A percentile compares a stretch with the other conserved stretches of the same genome.
These are phyloP conservation scores for Tubosaeta brunneosetosa DNA, from an alignment of 768 basidiomycete genomes.

Conservation along the genomic window DNA sequence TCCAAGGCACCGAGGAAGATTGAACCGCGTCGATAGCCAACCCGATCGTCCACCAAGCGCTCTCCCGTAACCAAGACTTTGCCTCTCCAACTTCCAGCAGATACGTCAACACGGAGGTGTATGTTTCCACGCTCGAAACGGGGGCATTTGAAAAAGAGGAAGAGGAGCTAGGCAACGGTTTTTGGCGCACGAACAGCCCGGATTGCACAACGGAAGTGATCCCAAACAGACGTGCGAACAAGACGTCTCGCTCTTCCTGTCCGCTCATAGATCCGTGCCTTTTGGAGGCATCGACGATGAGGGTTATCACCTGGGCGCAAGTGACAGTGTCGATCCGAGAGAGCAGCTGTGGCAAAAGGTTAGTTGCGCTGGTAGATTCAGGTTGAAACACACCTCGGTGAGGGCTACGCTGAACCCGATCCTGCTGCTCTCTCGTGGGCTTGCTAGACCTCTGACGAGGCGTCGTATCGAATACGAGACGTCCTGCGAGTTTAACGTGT, in stretches of 20 bases:
- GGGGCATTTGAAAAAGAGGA: slow-evolving; percentile 52
- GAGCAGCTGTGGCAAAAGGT: slow-evolving; percentile 53
- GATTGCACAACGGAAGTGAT: slow-evolving; percentile 83
- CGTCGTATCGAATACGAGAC: slow-evolving; percentile 89
- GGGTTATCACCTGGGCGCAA: slow-evolving; percentile 67
- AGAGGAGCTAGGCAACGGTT: slow-evolving; percentile 47
- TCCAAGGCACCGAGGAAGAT: slow-evolving; percentile 65
- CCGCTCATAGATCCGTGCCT: slow-evolving; percentile 74
- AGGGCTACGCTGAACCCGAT: slow-evolving; percentile 94
- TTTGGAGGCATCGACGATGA: slow-evolving; percentile 70
- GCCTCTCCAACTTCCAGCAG: slow-evolving; percentile 69
- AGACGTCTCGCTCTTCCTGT: slow-evolving; percentile 87
- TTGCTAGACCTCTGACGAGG: slow-evolving; percentile 83
- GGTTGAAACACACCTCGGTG: slow-evolving; percentile 67
- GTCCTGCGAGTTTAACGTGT: slow-evolving; percentile 78
- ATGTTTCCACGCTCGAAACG: slow-evolving; percentile 56
- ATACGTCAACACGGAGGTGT: slow-evolving; percentile 51
- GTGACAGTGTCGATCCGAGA: slow-evolving; percentile 75
- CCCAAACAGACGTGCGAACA: slow-evolving; percentile 92
- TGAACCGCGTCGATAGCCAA: slow-evolving; percentile 59
- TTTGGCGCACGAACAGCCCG: slow-evolving; percentile 65
- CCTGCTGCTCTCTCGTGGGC: slow-evolving; percentile 88
- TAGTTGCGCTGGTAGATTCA: not conserved
- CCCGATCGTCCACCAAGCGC: slow-evolving; percentile 79
- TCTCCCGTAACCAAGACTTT: slow-evolving; percentile 89